phyloP scores from a whole-genome alignment of 1,284 basidiomycete species.

The Trametes versicolor region DNA sequence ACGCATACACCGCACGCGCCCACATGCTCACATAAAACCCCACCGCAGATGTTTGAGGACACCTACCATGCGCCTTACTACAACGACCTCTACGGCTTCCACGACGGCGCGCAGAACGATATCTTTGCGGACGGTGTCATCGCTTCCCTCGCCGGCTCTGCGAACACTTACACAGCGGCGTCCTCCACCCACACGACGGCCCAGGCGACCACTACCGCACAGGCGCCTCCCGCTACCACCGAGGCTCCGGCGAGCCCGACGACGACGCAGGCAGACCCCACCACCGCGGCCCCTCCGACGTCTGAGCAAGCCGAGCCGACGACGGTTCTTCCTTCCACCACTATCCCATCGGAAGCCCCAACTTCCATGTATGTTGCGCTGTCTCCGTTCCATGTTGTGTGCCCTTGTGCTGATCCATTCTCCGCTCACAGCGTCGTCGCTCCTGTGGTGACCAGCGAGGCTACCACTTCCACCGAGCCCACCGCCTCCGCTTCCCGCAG shows the following conservation, averaged over 20 bases:
- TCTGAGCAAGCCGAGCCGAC: not conserved
- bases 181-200: constrained; percentile 8
- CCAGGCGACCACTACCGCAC: not conserved
- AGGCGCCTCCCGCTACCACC: not conserved
- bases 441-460: not conserved
- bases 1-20: not conserved
- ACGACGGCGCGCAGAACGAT: constrained; percentile 68
- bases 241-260: not conserved
- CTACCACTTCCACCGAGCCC: not conserved
- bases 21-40: not conserved
- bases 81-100: constrained; percentile 64
- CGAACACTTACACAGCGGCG: constrained; percentile 5
- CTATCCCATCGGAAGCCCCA: not conserved
- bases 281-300: not conserved
- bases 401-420: not conserved
- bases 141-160: constrained; percentile 24
- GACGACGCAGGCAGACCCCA: not conserved
- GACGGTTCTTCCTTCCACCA: not conserved
- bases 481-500: constrained; percentile 1
- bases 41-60: constrained; percentile 61
- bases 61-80: constrained; percentile 64
- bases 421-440: not conserved
- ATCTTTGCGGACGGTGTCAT: constrained; percentile 58
- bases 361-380: not conserved
- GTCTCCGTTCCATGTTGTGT: not conserved